Conservation (phyloP, 495 filamentous ascomycete genomes). For the Zalerion maritima region DNA sequence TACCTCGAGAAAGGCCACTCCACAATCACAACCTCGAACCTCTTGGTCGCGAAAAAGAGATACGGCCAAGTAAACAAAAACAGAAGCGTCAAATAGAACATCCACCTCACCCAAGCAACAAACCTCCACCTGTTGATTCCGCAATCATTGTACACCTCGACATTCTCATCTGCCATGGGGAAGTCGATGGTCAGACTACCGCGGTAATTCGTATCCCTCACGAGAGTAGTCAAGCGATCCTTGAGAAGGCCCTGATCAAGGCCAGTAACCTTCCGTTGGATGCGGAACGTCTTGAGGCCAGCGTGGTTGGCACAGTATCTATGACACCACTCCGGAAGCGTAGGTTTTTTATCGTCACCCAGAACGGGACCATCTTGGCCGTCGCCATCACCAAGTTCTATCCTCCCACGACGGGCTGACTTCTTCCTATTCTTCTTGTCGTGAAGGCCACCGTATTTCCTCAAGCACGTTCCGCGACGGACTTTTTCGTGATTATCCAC, state of each 20-base stretch:
- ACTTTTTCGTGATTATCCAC: constrained; percentile 25
- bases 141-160: constrained; percentile 41
- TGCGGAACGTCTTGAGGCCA: constrained; percentile 34
- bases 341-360: constrained; percentile 17
- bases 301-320: constrained; percentile 35
- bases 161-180: constrained; percentile 28
- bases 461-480: constrained; percentile 25
- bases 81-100: constrained; percentile 46
- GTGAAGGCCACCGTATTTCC: constrained; percentile 17
- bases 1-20: constrained; percentile 36
- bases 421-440: constrained; percentile 19
- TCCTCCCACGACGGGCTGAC: no score
- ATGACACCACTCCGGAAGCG: constrained; percentile 41
- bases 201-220: constrained; percentile 46
- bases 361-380: no score
- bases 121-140: constrained; percentile 41
- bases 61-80: constrained; percentile 51
- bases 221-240: constrained; percentile 27
- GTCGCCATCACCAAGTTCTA: constrained; percentile 17
- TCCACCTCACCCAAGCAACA: constrained; percentile 38
- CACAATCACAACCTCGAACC: constrained; percentile 41
- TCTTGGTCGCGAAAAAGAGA: constrained; percentile 44
- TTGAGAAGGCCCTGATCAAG: constrained; percentile 33
- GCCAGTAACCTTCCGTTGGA: constrained; percentile 33
- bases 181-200: constrained; percentile 37